Base-by-base conservation (phyloP, 2,329 filamentous ascomycete genomes). In the Fonsecaea nubica region DNA sequence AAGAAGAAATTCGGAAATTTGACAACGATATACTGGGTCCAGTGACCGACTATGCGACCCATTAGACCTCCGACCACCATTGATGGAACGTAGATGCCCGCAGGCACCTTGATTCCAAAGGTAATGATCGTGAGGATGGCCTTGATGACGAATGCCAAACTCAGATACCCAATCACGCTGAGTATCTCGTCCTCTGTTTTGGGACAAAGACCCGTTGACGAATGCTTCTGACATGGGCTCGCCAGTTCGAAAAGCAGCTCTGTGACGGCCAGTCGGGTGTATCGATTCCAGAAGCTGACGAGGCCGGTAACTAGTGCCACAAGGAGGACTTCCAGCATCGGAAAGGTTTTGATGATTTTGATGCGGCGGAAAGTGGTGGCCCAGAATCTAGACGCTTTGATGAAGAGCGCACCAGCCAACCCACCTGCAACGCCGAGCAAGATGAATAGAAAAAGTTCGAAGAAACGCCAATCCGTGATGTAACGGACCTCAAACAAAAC, bases 11-110 rank as follows among this genome's bases (percentile, higher is more conserved):
- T 80, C 0, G 92, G 91, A 74, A 89, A 91, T 35, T 85, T 85
- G 64, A 96, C 83, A 5, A 94, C 92, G 60, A 92, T 79, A 79
- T 91, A 93, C 76, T 98, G 94, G 0, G 93, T 88, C 6, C 89
- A 78, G 76, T 98, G 95, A 1, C 95, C 95, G 12, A 97, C 87
- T 53, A 95, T 89, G 7, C 94, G 89, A 35, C 94, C 94, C 82
- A 97, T 89, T 18, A 99, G 82, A 74, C 95, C 95, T 70, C 95
- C 95, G 18, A 98, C 92, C 33, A 98, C 95, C 95, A 99, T 99
- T 73, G 94, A 97, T 2, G 95, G 95, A 1, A 99, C 93, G 74
- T 99, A 99, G 72, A 99, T 97, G 69, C 95, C 95, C 0, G 94
- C 93, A 9, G 95, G 95, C 0, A 98, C 89, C 84, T 98, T 98